Evolutionary conservation across 345 rosid genomes (phyloP), one percentile per base, ranked within the genome.

Genomic region (Turritis glabra): DNA sequence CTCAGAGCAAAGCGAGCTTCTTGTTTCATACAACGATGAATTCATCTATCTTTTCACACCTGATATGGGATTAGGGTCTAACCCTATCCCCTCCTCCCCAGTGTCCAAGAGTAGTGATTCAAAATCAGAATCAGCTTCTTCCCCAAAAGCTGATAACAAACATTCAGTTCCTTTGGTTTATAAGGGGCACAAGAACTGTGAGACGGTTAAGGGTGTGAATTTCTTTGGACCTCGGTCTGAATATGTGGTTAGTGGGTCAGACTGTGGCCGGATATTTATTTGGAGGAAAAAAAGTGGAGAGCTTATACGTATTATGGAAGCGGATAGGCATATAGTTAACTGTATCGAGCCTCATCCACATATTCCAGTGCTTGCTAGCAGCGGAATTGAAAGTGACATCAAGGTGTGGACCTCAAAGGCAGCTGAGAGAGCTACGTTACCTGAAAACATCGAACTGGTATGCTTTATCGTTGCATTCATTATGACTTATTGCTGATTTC

Each of bases 191-290:
- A 82, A 69, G 59, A 95, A 95, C 75, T 14, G 47, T 69, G 85
- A 80, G 80, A 90, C 99, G 0, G 93, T 95, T 43, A 95, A 95
- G 63, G 97, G 93, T 55, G 97, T 92, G 44, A 87, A 74, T 73
- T 95, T 92, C 71, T 89, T 84, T 59, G 99, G 99, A 73, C 97
- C 99, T 8, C 63, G 78, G 72, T 87, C 87, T 37, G 97, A 95
- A 67, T 95, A 90, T 80, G 99, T 95, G 78, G 87, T 84, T 71
- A 95, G 97, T 22, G 99, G 99, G 15, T 95, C 99, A 33, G 97
- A 95, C 75, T 95, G 99, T 80, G 99, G 99, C 26, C 83, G 91
- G 58, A 85, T 91, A 67, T 95, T 95, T 79, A 86, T 92, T 29
- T 95, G 99, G 99, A 89, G 79, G 86, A 95, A 87, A 72, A 89